Base-by-base conservation (phyloP, 169 alveolate species). In the Theileria annulata region DNA sequence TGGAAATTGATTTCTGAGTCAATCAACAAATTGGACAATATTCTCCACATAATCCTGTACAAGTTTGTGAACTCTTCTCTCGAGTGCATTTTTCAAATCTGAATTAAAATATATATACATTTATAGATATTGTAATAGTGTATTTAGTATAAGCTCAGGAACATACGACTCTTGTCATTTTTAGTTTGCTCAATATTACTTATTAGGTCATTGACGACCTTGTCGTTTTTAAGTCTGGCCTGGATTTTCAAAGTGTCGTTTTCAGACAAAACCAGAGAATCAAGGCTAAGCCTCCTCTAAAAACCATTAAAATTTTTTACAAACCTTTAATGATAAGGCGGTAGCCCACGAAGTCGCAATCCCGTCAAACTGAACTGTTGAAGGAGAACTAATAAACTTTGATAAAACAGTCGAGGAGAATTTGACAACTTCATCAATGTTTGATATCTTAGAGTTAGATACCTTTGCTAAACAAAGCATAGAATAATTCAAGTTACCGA, bases 321-420 rank as follows among this genome's bases (percentile, higher is more conserved):
- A n/a, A 25, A 82, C 88, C 88, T 82, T 76, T 1, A 82, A 67
- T 37, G 79, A 60, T 0, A 82, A 64, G 2, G 85, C 88, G 2
- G 81, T 82, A 71, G 88, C 85, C 88, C 88, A 82, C 6, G 88
- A 80, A 12, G 76, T 62, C 9, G 88, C 84, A 17, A 82, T 74
- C 5, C 80, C 68, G 71, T 49, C 54, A 59, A 82, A 76, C 58
- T 82, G 84, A 3, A 28, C n/a, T 10, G 68, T 35, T 27, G 64
- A 72, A 10, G 60, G 37, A 4, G 79, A 75, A 17, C 17, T 58
- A 17, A 66, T 27, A 25, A 64, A 62, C 28, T 70, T 80, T 0
- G 79, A 59, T 13, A 82, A 68, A 13, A 73, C 64, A 19, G 66
- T 60, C 3, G 74, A 13, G 5, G 80, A 63, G 25, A 37, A 82